Evolutionary conservation across 306 rosid species (phyloP), one percentile per base, ranked within the genome.

Genomic region (Dalbergia cochinchinensis): DNA sequence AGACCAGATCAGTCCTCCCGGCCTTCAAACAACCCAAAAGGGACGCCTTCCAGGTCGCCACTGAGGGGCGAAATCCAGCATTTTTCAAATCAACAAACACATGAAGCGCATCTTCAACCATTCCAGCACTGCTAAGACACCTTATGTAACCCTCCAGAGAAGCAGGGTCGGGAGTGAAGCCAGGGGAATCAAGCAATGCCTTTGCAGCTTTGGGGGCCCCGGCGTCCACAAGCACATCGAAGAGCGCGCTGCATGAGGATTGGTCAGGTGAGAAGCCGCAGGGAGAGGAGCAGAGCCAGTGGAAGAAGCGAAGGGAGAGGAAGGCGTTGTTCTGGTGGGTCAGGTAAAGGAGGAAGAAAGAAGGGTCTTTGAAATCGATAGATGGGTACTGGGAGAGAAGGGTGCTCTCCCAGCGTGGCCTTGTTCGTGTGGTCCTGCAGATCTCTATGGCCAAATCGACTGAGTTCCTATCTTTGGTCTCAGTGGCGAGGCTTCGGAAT

Each of bases 371-470:
- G 78, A 94, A 87, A 79, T 91, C 79, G 20, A 90, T 82, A 19
- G 87, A 90, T 57, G 94, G 94, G 75, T 85, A 94, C 0, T 90
- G 83, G 35, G 90, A 90, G 33, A 86, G 73, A 60, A 92, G 84
- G 41, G 90, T 88, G 45, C 84, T 79, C 83, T 94, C 97, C 97
- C 97, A 94, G 71, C 88, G 83, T 16, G 94, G 87, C 78, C 74
- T 86, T 37, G 83, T 87, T 77, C 94, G 85, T 22, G 91, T 89
- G 50, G 89, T 78, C 69, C 60, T 79, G 77, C 88, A 89, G 69
- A 92, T 78, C 63, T 94, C 86, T 74, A 58, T 82, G 54, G 86
- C 83, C 3, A 86, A 42, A 47, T 77, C 75, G 15, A 63, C 35
- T 41, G 87, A 78, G 53, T 76, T 87, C 35, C 62, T 63, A 22